Percentiles rank a stretch among this genome's conserved stretches.
Evolutionary conservation across 129 eudicot species (phyloP).

Genomic region (Dittrichia graveolens): DNA sequence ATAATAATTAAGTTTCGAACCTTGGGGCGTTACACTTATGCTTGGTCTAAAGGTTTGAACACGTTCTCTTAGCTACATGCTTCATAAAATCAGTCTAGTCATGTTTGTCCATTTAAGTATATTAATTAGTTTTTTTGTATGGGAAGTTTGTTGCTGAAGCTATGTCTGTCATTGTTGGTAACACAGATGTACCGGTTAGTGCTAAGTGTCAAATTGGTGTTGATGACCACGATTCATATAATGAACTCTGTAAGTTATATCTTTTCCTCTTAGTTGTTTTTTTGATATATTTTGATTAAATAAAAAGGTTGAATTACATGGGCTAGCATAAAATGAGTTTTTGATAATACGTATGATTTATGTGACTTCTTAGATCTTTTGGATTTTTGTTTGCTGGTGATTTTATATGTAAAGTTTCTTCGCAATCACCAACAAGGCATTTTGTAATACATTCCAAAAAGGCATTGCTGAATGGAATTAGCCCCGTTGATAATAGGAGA

Average conservation of each 20-base stretch:
- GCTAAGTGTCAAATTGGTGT: constrained; percentile 97
- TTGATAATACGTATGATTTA: neutral
- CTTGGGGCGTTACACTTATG: too few relatives aligned
- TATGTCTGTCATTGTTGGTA: constrained; percentile 92
- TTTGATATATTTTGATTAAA: neutral
- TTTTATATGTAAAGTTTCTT: constrained; percentile 83
- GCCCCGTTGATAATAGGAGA: constrained; percentile 88
- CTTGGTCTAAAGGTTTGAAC: constrained; percentile 91
- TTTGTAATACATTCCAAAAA: constrained; percentile 86
- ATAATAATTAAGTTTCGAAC: too few relatives aligned
- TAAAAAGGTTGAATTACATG: neutral
- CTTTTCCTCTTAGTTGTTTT: neutral
- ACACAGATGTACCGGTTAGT: constrained; percentile 88
- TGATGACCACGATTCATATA: constrained; percentile 87
- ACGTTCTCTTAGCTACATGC: constrained; percentile 21
- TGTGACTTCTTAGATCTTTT: neutral
- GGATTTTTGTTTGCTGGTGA: constrained; percentile 66
- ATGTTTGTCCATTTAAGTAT: constrained; percentile 22
- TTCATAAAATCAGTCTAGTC: constrained; percentile 10
- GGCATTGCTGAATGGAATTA: constrained; percentile 94
- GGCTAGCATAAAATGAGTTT: constrained; percentile 13
- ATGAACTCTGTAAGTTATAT: constrained; percentile 76
- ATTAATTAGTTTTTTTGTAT: constrained; percentile 43
- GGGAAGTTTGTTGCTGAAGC: constrained; percentile 96
- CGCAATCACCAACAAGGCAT: constrained; percentile 88